Evolutionary conservation across 2,329 filamentous ascomycete genomes (phyloP).

Genomic region (Sclerotinia nivalis): DNA sequence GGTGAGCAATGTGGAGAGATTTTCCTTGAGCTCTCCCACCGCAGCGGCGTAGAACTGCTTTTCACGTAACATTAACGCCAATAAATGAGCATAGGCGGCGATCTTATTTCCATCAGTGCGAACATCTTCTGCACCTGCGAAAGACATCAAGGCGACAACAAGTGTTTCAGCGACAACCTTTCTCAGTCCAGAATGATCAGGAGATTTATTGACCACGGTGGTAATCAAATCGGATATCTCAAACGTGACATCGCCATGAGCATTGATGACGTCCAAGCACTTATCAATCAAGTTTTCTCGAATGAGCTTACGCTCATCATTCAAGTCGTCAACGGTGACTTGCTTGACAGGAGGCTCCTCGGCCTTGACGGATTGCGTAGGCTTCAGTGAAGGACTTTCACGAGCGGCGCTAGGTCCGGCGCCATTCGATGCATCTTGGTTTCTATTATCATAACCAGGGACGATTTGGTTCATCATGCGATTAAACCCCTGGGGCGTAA

Average conservation of each 20-base stretch:
- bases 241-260: slow-evolving; percentile 84
- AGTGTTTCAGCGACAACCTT: slow-evolving; percentile 81
- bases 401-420: slow-evolving; percentile 10
- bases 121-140: slow-evolving; percentile 60
- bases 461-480: slow-evolving; percentile 28
- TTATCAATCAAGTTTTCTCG: slow-evolving; percentile 81
- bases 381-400: slow-evolving; percentile 18
- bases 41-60: slow-evolving; percentile 77
- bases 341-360: slow-evolving; percentile 27
- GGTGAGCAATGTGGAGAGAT: slow-evolving; percentile 70
- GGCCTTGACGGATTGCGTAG: slow-evolving; percentile 19
- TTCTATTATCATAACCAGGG: slow-evolving; percentile 16
- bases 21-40: slow-evolving; percentile 71
- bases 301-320: slow-evolving; percentile 71
- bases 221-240: slow-evolving; percentile 86
- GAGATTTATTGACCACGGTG: slow-evolving; percentile 64
- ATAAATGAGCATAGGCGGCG: slow-evolving; percentile 86
- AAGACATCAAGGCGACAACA: slow-evolving; percentile 77
- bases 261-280: slow-evolving; percentile 85
- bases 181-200: slow-evolving; percentile 55
- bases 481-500: slow-evolving; percentile 29
- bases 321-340: slow-evolving; percentile 75
- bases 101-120: slow-evolving; percentile 60
- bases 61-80: slow-evolving; percentile 85
- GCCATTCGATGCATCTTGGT: neutral